Evolutionary conservation across 192 early-diverging fungal genomes (phyloP), one percentile per base, ranked within the genome.

Genomic region (Funneliformis geosporum): DNA sequence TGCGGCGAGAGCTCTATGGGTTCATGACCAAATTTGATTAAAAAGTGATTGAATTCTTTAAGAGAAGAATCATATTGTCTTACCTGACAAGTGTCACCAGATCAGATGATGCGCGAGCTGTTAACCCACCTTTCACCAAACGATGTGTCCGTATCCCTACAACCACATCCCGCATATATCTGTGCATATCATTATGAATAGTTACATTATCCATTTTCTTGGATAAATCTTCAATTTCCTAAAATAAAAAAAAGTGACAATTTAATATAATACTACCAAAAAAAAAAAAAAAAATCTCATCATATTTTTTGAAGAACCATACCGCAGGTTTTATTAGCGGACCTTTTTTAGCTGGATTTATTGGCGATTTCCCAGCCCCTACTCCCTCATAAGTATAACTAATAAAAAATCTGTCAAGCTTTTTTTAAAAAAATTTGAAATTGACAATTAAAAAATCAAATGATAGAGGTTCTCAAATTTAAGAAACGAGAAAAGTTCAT

Each of bases 111-210:
- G 87, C 82, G 33, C 89, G 76, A 9, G 89, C 83, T 11, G 89
- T 90, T 25, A 90, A 50, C 3, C 89, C 89, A 40, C 87, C 84
- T 46, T 85, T 84, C 16, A 90, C 83, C n/a, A 82, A 75, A 27
- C 87, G 85, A 44, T 90, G 89, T 9, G 86, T 90, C 33, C 89
- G 84, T 61, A 90, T 73, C 33, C 82, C 89, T n/a, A 90, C 87
- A 42, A 90, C 83, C 55, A 90, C 85, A 84, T 90, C 89, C 12
- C 89, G 82, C 62, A 90, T 88, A 47, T 90, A 90, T 11, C 87
- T 60, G 46, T 80, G 84, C 60, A 90, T 85, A 42, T 90, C 89
- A 55, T 83, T 87, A 74, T 87, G 83, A 8, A 90, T 76, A n/a
- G 84, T 80, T 11, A 90, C 85, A 23, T 60, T 75, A 39, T 80